These are phyloP conservation scores for Aspergillus sp. DNA, from an alignment of 2,329 filamentous ascomycete genomes.

Conservation along the genomic window DNA sequence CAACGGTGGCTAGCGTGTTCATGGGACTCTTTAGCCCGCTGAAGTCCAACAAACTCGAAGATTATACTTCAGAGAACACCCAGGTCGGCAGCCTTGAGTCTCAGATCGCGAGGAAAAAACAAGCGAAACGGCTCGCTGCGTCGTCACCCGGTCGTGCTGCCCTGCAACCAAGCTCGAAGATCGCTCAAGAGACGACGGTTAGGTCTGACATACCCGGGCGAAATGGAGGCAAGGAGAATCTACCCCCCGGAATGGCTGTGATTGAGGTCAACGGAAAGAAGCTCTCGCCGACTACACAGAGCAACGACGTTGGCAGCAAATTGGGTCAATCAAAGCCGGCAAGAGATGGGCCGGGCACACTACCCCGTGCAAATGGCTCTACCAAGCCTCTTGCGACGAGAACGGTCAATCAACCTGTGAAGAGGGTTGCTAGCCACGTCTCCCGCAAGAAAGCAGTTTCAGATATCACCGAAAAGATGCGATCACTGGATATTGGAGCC, in stretches of 20 bases:
- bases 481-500: not conserved
- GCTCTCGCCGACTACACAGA: constrained; percentile 12
- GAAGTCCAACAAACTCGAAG: constrained; percentile 24
- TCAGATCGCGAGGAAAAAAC: constrained; percentile 34
- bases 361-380: not conserved
- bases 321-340: constrained; percentile 23
- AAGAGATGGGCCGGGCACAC: not conserved
- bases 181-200: constrained; percentile 42
- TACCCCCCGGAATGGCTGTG: constrained; percentile 50
- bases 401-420: constrained; percentile 5
- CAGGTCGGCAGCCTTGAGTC: constrained; percentile 35
- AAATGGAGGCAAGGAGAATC: constrained; percentile 63
- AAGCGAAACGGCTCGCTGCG: constrained; percentile 23
- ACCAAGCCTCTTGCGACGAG: constrained; percentile 8
- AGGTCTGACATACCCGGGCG: constrained; percentile 51
- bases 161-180: constrained; percentile 44
- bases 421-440: constrained; percentile 16
- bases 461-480: not conserved
- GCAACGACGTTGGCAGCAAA: constrained; percentile 17
- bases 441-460: constrained; percentile 6
- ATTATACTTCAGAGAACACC: constrained; percentile 15
- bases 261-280: constrained; percentile 20
- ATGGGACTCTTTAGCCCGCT: constrained; percentile 46
- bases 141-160: constrained; percentile 41
- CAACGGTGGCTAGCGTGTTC: constrained; percentile 42